phyloP scores from a whole-genome alignment of 2,329 filamentous ascomycete species.

The Biscogniauxia sp. region DNA sequence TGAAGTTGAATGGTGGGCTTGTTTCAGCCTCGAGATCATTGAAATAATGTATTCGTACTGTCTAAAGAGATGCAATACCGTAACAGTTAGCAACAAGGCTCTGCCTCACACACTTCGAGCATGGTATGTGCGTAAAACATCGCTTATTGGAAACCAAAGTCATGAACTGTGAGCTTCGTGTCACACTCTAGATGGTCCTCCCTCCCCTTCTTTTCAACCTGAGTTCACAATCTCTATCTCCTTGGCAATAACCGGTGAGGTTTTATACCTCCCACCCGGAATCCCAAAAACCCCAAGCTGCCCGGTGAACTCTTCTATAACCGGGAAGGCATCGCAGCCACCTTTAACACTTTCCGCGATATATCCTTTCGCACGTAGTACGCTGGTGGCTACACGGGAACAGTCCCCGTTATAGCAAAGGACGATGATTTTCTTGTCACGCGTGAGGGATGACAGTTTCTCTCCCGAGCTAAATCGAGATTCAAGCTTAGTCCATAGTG shows the following conservation, averaged over 20 bases:
- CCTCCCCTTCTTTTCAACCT: no score
- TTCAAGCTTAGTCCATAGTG: slow-evolving; percentile 48
- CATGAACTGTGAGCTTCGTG: no score
- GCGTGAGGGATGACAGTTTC: slow-evolving; percentile 23
- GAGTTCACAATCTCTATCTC: background rate
- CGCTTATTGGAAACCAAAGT: no score
- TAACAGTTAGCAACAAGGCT: no score
- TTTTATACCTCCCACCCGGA: background rate
- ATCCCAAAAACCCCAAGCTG: background rate
- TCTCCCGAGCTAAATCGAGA: slow-evolving; percentile 35
- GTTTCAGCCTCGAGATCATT: no score
- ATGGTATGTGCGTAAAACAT: no score
- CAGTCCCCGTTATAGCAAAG: slow-evolving; percentile 55
- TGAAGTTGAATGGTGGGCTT: no score
- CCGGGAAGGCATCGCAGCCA: slow-evolving; percentile 28
- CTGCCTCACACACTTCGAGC: no score
- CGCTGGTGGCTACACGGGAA: slow-evolving; percentile 51
- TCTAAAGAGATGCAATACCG: no score
- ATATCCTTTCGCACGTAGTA: slow-evolving; percentile 49
- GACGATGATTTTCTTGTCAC: slow-evolving; percentile 40
- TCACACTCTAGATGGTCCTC: no score
- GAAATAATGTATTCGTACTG: no score
- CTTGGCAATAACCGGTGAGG: background rate
- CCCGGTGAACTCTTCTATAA: background rate
- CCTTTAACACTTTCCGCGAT: slow-evolving; percentile 46